Percentiles rank a stretch among this genome's conserved stretches.
phyloP scores from a whole-genome alignment of 2,329 filamentous ascomycete species.

The Alternaria brassicae region DNA sequence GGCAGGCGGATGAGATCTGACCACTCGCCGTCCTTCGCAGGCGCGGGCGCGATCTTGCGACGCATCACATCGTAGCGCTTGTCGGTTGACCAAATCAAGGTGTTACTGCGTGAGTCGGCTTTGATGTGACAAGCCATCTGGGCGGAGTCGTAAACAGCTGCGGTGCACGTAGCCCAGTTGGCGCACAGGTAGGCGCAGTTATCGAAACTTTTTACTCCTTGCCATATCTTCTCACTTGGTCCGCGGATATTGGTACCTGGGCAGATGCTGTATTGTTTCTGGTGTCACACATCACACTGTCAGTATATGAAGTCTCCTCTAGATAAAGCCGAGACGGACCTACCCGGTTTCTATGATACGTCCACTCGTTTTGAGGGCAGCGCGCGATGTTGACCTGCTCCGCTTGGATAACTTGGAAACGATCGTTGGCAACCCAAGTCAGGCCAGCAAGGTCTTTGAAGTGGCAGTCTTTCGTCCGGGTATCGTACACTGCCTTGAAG shows the following conservation, averaged over 20 bases:
- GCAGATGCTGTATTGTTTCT: slow-evolving; percentile 35
- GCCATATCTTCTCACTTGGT: slow-evolving; percentile 23
- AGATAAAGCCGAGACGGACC: neutral
- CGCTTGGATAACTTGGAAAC: slow-evolving; percentile 32
- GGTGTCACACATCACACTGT: neutral
- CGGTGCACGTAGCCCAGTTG: slow-evolving; percentile 23
- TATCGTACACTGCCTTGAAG: slow-evolving; percentile 39
- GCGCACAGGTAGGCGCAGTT: slow-evolving; percentile 36
- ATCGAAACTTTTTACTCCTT: slow-evolving; percentile 19
- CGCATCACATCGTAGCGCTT: slow-evolving; percentile 37
- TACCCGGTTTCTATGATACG: slow-evolving; percentile 27
- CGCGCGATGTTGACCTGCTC: slow-evolving; percentile 35
- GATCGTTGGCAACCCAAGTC: slow-evolving; percentile 28
- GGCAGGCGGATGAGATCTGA: slow-evolving; percentile 36
- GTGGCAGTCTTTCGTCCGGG: slow-evolving; percentile 27
- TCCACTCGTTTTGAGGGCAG: slow-evolving; percentile 31
- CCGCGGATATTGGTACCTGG: slow-evolving; percentile 35
- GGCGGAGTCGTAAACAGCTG: slow-evolving; percentile 32
- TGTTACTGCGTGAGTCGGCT: slow-evolving; percentile 28
- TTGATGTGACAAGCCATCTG: slow-evolving; percentile 34
- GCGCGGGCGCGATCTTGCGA: slow-evolving; percentile 18
- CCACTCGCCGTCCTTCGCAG: slow-evolving; percentile 31
- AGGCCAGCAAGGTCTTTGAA: slow-evolving; percentile 29
- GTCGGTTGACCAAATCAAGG: slow-evolving; percentile 38
- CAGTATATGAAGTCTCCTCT: neutral